These are phyloP conservation scores for Phaffia rhodozyma DNA, from an alignment of 1,284 basidiomycete genomes.

Conservation along the genomic window DNA sequence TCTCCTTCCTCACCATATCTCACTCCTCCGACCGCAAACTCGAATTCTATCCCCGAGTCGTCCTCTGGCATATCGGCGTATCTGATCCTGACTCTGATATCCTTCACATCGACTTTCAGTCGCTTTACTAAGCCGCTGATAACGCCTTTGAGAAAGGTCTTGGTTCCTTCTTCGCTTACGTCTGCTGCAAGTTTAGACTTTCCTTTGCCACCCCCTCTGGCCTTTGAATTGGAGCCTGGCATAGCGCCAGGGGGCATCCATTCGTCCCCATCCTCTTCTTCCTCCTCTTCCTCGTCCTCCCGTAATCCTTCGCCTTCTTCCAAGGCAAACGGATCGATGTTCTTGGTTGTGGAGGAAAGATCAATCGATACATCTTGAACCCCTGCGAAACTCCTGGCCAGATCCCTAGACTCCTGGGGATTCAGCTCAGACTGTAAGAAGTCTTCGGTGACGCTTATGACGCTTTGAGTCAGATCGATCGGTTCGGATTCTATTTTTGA, in stretches of 20 bases:
- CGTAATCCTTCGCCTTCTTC: constrained; percentile 39
- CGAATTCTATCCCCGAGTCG: constrained; percentile 23
- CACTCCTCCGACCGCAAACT: constrained; percentile 30
- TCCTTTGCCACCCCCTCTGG: background rate
- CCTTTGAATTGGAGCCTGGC: constrained; percentile 22
- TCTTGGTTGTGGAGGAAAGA: constrained; percentile 35
- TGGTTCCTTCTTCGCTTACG: constrained; percentile 26
- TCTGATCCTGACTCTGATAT: constrained; percentile 39
- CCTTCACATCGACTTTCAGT: constrained; percentile 61
- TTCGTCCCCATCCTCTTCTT: constrained; percentile 27
- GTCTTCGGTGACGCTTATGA: constrained; percentile 64
- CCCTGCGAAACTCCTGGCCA: constrained; percentile 40
- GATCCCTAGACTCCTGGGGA: constrained; percentile 53
- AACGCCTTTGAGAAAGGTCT: constrained; percentile 70
- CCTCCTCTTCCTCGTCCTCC: constrained; percentile 38
- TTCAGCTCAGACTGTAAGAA: constrained; percentile 73
- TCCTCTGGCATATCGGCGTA: background rate
- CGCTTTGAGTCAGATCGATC: constrained; percentile 55
- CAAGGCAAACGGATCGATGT: constrained; percentile 25
- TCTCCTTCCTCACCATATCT: constrained; percentile 30
- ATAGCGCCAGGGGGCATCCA: constrained; percentile 27
- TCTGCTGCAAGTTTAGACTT: constrained; percentile 4
- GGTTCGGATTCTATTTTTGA: constrained; percentile 4
- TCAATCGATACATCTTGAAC: constrained; percentile 39
- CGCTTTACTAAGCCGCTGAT: constrained; percentile 70